phyloP scores from a whole-genome alignment of 208 protist species.

The Wallacemonas sp. region DNA sequence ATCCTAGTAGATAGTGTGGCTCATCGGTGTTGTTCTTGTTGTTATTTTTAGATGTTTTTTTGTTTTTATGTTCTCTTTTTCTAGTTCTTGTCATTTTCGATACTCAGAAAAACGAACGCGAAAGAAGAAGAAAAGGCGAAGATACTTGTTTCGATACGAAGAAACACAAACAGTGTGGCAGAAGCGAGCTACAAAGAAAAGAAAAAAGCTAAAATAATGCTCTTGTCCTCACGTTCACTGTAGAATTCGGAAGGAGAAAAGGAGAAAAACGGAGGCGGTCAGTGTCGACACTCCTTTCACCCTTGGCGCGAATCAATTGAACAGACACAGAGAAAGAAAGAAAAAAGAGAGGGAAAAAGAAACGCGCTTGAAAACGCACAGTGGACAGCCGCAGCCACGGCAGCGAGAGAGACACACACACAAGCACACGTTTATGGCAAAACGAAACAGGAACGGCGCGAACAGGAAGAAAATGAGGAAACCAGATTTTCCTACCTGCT shows the following conservation, averaged over 20 bases:
- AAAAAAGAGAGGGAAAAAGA: constrained; percentile 19
- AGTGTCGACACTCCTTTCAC: too few relatives aligned
- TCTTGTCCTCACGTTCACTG: neutral
- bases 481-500: too few relatives aligned
- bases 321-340: constrained; percentile 14
- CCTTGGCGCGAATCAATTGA: neutral
- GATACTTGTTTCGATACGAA: constrained; percentile 12
- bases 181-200: constrained; percentile 14
- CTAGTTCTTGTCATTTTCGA: neutral
- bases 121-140: constrained; percentile 9
- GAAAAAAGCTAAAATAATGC: neutral
- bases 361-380: neutral
- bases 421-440: neutral
- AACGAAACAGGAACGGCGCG: neutral
- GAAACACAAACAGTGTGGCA: constrained; percentile 1
- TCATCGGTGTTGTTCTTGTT: too few relatives aligned
- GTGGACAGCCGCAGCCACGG: too few relatives aligned
- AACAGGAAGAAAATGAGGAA: too few relatives aligned
- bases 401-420: neutral
- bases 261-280: too few relatives aligned
- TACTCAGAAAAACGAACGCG: neutral
- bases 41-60: too few relatives aligned
- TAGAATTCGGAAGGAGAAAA: neutral
- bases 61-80: constrained; percentile 5
- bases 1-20: too few relatives aligned